Evolutionary conservation across 208 protist genomes (phyloP).

Genomic region (Tetramitus jugosus): DNA sequence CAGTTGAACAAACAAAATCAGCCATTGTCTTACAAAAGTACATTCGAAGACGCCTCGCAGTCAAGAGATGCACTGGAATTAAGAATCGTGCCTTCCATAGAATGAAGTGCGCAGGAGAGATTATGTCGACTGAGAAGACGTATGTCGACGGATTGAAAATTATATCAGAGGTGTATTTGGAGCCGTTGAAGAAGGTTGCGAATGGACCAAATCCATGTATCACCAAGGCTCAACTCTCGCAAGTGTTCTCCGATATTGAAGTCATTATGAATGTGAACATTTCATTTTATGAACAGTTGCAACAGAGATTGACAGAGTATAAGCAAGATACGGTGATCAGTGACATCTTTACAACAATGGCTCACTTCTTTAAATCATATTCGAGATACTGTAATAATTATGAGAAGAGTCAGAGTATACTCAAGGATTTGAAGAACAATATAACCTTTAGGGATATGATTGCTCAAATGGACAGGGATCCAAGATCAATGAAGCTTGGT

Average conservation of each 20-base stretch:
- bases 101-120: neutral
- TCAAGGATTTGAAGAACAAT: neutral
- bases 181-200: neutral
- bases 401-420: neutral
- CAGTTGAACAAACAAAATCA: neutral
- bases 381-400: slow-evolving; percentile 12
- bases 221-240: neutral
- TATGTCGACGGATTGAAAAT: neutral
- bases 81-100: too few species aligned
- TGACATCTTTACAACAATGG: neutral
- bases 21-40: neutral
- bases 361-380: slow-evolving; percentile 1
- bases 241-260: neutral
- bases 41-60: too few species aligned
- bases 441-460: neutral
- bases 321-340: neutral
- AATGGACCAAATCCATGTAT: neutral
- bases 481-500: neutral
- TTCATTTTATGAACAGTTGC: neutral
- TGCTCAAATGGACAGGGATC: neutral
- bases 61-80: too few species aligned
- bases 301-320: neutral
- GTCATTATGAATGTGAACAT: too few species aligned
- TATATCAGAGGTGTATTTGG: neutral
- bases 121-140: neutral